Evolutionary conservation across 208 protist species (phyloP), one percentile per base, ranked within the genome.

Genomic region (Leishmania braziliensis): DNA sequence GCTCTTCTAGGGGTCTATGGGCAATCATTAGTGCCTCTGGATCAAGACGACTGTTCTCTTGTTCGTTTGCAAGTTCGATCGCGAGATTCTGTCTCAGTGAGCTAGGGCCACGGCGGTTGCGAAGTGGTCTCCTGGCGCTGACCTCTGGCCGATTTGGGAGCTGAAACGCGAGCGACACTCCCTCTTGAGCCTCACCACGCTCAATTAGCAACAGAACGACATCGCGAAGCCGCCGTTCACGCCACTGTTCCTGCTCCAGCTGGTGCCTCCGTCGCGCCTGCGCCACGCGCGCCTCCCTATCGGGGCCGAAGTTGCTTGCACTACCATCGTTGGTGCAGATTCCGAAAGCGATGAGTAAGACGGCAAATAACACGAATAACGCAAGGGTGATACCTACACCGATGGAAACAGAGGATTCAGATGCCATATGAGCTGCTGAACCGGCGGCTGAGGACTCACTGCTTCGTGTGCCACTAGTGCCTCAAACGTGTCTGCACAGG

Each of bases 131-230:
- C 8, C 83, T 71, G 4, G 73, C 77, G 23, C 72, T 71, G 36
- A 90, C 87, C 58, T 90, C 87, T 26, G 75, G 62, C 20, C 77
- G 79, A 51, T 80, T 65, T 0, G 75, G 77, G 36, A 88, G 68
- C 78, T 90, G 87, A 53, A 92, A 89, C 20, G 83, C 89, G 8
- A 92, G 73, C 26, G 89, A 77, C 1, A 92, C 70, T 0, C 84
- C 89, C 69, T 92, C 84, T 29, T 72, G 29, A 20, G 84, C 89
- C 74, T 88, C 84, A 8, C 86, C 86, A 12, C 84, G 79, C 62
- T 92, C 81, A 4, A 92, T 78, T 26, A 92, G 82, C 14, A 92
- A 54, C n/a, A 90, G 63, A 10, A 90, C 84, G 74, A 90, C 89
- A 65, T 92, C 81, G 14, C 82, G 86, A 29, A 90, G 82, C n/a